phyloP scores from a whole-genome alignment of 768 basidiomycete species.

The Boletus sp. region DNA sequence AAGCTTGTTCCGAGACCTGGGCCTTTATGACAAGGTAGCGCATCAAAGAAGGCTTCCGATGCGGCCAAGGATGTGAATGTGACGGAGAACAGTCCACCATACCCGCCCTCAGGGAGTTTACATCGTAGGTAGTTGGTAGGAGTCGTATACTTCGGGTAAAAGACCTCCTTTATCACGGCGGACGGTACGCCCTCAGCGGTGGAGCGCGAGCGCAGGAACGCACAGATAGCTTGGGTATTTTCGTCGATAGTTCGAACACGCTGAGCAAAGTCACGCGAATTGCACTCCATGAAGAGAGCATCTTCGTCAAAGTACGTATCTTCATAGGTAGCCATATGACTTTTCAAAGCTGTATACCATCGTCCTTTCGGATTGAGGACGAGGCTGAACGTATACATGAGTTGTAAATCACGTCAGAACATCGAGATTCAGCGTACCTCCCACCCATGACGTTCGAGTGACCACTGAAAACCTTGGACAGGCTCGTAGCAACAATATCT shows the following conservation, averaged over 20 bases:
- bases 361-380: slow-evolving; percentile 79
- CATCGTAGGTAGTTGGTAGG: slow-evolving; percentile 68
- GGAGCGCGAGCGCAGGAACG: slow-evolving; percentile 65
- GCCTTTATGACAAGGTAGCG: slow-evolving; percentile 80
- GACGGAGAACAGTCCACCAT: slow-evolving; percentile 84
- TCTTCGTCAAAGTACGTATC: slow-evolving; percentile 90
- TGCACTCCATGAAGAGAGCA: slow-evolving; percentile 95
- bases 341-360: slow-evolving; percentile 66
- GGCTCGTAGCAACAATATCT: slow-evolving; percentile 87
- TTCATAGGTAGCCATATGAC: slow-evolving; percentile 62
- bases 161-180: slow-evolving; percentile 74
- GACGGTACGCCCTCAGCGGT: slow-evolving; percentile 33
- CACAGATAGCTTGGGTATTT: slow-evolving; percentile 81
- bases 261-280: slow-evolving; percentile 85
- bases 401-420: background rate
- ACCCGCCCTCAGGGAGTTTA: slow-evolving; percentile 57
- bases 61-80: slow-evolving; percentile 71
- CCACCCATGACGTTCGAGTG: slow-evolving; percentile 97
- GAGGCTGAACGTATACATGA: slow-evolving; percentile 47
- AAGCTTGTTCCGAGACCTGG: slow-evolving; percentile 94
- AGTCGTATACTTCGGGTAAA: slow-evolving; percentile 84
- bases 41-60: slow-evolving; percentile 80
- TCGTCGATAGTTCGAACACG: slow-evolving; percentile 75
- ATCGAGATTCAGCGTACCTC: slow-evolving; percentile 52
- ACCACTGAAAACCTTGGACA: slow-evolving; percentile 94